Evolutionary conservation across 441 rosid genomes (phyloP), one percentile per base, ranked within the genome.

Genomic region (Erodium trifolium): DNA sequence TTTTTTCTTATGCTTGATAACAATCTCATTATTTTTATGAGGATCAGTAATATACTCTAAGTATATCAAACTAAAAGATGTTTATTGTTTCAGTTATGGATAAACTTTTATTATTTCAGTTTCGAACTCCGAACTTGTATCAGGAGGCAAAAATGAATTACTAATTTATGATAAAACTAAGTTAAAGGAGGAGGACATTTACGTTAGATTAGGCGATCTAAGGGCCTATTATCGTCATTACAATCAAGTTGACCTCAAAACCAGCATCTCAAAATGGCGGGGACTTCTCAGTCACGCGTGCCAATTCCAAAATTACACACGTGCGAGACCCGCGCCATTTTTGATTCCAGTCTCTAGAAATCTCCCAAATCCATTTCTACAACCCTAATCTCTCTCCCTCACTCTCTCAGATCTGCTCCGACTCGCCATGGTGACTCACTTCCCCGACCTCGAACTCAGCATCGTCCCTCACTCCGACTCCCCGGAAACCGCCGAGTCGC

Each of bases 371-470:
- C 41, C 41, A 37, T 37, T 37, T 37, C 4, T 71, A 27, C 82
- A 64, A 69, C 67, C 78, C 73, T 64, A 75, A 45, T 64, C 11
- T 10, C 35, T 43, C 27, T 6, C 18, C 5, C 14, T 47, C 53
- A 3, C 14, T 3, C 12, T 10, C 31, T 18, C 63, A 59, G 63
- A 59, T 59, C 63, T 59, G 63, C 45, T 27, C 23, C 31, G 37
- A 35, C 70, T 55, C 72, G 70, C 70, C 29, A 78, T 82, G 79
- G 17, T 65, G 68, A 67, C 75, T 77, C 82, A 49, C 71, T 35
- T n/a, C 63, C 4, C 71, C 43, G 45, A 37, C 31, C 53, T 77
- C 13, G 68, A 75, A 71, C 75, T 78, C 70, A 72, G 66, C 57
- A 16, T 65, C 14, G 19, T 70, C 16, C 66, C 78, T 45, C 39